Conservation (phyloP, 306 rosid species). For the Leucaena leucocephala region DNA sequence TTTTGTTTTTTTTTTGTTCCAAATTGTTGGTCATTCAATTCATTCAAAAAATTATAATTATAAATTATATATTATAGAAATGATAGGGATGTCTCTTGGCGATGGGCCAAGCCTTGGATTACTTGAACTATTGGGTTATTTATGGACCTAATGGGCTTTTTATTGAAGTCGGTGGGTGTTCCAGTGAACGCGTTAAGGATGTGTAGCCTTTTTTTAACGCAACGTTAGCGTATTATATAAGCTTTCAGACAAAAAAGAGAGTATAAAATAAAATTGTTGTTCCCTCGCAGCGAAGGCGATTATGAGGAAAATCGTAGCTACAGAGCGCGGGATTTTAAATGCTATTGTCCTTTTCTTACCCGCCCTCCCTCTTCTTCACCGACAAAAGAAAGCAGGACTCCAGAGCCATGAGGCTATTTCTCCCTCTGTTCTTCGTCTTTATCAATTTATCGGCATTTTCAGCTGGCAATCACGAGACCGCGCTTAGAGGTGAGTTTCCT, state of each 20-base stretch:
- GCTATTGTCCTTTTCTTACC: too few species aligned
- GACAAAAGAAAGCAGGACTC: neutral
- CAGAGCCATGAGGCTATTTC: conserved; percentile 25
- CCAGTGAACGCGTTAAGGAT: too few species aligned
- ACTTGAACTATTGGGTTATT: too few species aligned
- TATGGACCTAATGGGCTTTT: neutral
- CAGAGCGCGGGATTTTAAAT: conserved; percentile 16
- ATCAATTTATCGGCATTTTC: conserved; percentile 15
- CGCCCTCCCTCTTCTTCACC: too few species aligned
- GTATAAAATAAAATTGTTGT: neutral
- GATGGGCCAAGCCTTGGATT: neutral
- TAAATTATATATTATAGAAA: too few species aligned
- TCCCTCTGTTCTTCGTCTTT: conserved; percentile 15
- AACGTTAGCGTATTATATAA: too few species aligned
- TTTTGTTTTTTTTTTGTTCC: too few species aligned
- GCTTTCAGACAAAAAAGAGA: too few species aligned
- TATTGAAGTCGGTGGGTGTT: neutral
- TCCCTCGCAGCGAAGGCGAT: too few species aligned
- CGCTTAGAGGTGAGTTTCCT: conserved; percentile 27
- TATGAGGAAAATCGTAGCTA: neutral
- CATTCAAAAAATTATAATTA: too few species aligned
- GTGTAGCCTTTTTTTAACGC: too few species aligned
- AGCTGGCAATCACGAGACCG: conserved; percentile 19
- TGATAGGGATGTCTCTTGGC: neutral
- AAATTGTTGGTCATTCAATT: too few species aligned